A percentile compares a stretch with the other conserved stretches of the same genome.
These are phyloP conservation scores for Chlorella sp. DNA, from an alignment of 139 green algal species.

Conservation along the genomic window DNA sequence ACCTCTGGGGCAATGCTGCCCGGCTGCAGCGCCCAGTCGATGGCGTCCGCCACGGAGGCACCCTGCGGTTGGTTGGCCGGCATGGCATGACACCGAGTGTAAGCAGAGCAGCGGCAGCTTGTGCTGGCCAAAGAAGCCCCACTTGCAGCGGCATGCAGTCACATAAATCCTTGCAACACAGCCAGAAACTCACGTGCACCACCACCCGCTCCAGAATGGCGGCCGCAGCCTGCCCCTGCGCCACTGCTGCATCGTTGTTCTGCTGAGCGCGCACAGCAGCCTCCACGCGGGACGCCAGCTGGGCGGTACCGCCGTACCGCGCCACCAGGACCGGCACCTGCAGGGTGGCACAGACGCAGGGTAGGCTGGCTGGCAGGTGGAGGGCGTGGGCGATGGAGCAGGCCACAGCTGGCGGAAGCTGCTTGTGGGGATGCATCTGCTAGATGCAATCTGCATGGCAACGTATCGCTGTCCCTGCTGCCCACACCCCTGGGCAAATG, in stretches of 20 bases:
- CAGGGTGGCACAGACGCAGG: too few species aligned
- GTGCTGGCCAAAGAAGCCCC: too few species aligned
- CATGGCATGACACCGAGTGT: too few species aligned
- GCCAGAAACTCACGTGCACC: slow-evolving; percentile 7
- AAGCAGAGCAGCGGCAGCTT: not conserved
- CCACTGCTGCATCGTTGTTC: slow-evolving; percentile 60
- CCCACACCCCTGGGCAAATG: too few species aligned
- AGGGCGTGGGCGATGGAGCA: too few species aligned
- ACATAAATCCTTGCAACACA: not conserved
- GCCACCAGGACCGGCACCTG: slow-evolving; percentile 62
- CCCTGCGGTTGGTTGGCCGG: slow-evolving; percentile 30
- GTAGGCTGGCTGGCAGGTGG: too few species aligned
- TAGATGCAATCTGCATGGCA: too few species aligned
- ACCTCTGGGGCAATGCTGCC: slow-evolving; percentile 27
- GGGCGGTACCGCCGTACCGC: slow-evolving; percentile 54
- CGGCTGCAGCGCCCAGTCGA: slow-evolving; percentile 49
- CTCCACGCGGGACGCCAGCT: slow-evolving; percentile 56
- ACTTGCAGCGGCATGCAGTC: not conserved
- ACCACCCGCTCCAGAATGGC: slow-evolving; percentile 55
- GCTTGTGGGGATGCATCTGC: too few species aligned
- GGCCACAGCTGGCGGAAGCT: too few species aligned
- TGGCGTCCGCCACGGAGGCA: slow-evolving; percentile 40
- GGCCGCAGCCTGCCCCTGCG: slow-evolving; percentile 51
- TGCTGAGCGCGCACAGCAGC: slow-evolving; percentile 65
- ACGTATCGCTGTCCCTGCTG: too few species aligned